Conservation (phyloP, 495 filamentous ascomycete species). For the Sabuloglossum arenarium region DNA sequence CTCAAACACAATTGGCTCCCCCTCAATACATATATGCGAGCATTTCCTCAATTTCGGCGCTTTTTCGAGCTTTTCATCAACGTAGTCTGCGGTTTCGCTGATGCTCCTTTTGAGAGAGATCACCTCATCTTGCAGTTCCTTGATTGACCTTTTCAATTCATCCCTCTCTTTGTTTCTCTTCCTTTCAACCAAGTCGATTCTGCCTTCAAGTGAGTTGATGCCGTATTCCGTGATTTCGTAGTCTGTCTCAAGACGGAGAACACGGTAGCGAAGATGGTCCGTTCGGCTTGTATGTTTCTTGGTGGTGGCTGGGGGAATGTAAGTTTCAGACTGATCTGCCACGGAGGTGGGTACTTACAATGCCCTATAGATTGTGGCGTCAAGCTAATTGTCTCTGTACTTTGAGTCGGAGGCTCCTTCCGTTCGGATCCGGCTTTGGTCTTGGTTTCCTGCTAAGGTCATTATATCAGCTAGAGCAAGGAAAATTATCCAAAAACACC, state of each 20-base stretch:
- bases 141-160: not conserved
- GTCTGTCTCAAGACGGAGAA: not conserved
- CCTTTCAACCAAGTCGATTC: not conserved
- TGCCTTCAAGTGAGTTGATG: not conserved
- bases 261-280: not conserved
- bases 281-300: not conserved
- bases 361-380: too few relatives aligned
- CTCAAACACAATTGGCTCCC: not conserved
- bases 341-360: too few relatives aligned
- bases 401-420: too few relatives aligned
- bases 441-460: not conserved
- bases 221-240: not conserved
- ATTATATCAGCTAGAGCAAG: not conserved
- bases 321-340: too few relatives aligned
- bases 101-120: too few relatives aligned
- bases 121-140: not conserved
- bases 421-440: too few relatives aligned
- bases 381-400: too few relatives aligned
- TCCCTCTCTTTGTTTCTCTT: not conserved
- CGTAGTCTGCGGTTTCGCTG: too few relatives aligned
- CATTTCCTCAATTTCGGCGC: not conserved
- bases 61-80: too few relatives aligned
- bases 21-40: not conserved
- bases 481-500: not conserved
- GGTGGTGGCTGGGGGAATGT: too few relatives aligned